These are phyloP conservation scores for Vigna radiata DNA, from an alignment of 306 rosid species.

Conservation along the genomic window DNA sequence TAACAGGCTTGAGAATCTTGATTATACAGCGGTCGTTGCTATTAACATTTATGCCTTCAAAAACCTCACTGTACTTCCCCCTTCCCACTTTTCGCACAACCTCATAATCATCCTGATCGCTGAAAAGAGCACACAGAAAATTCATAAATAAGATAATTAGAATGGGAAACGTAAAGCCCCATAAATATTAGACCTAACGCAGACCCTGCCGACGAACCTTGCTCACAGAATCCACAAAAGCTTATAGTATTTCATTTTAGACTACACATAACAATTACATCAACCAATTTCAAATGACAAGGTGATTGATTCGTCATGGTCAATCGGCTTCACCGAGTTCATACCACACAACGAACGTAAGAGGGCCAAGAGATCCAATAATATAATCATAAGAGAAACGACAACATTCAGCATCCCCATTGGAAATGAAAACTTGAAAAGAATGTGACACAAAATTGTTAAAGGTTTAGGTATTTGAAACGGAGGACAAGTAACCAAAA, in stretches of 20 bases:
- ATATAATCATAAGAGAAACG: slow-evolving; percentile 4
- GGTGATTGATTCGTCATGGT: not conserved
- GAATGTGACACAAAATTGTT: not conserved
- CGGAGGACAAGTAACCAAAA: slow-evolving; percentile 6
- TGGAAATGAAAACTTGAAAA: not conserved
- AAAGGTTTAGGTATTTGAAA: slow-evolving; percentile 3
- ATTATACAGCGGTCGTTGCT: slow-evolving; percentile 87
- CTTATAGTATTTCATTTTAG: not conserved
- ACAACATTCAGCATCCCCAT: not conserved
- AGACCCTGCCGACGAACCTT: not conserved
- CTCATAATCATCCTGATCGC: slow-evolving; percentile 97
- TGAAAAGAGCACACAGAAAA: slow-evolving; percentile 43
- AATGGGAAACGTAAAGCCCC: not conserved
- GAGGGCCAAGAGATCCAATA: slow-evolving; percentile 43
- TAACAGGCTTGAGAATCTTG: slow-evolving; percentile 99
- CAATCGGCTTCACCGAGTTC: slow-evolving; percentile 8
- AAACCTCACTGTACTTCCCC: slow-evolving; percentile 98
- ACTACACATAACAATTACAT: slow-evolving; percentile 22
- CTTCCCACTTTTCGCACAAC: slow-evolving; percentile 98
- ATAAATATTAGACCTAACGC: slow-evolving; percentile 7
- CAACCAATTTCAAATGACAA: slow-evolving; percentile 38
- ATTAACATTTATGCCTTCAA: slow-evolving; percentile 89
- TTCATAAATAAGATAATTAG: not conserved
- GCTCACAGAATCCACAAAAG: not conserved
- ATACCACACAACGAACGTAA: not conserved